phyloP scores from a whole-genome alignment of 2,329 filamentous ascomycete genomes.

The Aquanectria penicillioides region DNA sequence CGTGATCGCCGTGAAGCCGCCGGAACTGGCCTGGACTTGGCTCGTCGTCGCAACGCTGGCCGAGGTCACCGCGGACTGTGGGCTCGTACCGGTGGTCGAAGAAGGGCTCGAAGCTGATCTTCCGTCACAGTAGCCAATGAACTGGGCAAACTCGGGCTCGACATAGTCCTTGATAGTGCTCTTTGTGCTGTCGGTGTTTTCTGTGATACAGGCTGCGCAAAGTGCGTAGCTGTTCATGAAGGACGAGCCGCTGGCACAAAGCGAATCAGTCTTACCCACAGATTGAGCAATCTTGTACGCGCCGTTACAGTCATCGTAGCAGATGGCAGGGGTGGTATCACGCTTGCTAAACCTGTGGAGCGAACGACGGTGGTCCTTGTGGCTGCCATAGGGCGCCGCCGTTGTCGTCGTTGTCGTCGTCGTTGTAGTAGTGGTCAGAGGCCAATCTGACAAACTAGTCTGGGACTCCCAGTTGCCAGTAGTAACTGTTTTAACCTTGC shows the following conservation, averaged over 20 bases:
- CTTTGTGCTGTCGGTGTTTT: slow-evolving; percentile 38
- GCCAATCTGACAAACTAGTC: slow-evolving; percentile 52
- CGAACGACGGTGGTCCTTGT: slow-evolving; percentile 29
- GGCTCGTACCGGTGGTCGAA: slow-evolving; percentile 23
- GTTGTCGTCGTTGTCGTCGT: slow-evolving; percentile 32
- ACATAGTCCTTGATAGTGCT: slow-evolving; percentile 48
- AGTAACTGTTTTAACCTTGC: slow-evolving; percentile 54
- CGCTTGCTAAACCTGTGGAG: slow-evolving; percentile 50
- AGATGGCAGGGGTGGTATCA: slow-evolving; percentile 57
- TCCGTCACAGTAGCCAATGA: slow-evolving; percentile 55
- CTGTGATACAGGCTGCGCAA: slow-evolving; percentile 57
- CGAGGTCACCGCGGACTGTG: slow-evolving; percentile 39
- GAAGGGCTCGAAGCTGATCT: slow-evolving; percentile 30
- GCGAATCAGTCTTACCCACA: slow-evolving; percentile 27
- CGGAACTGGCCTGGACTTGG: slow-evolving; percentile 37
- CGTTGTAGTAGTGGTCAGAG: slow-evolving; percentile 32
- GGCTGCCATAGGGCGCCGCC: slow-evolving; percentile 9
- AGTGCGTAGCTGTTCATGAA: slow-evolving; percentile 50
- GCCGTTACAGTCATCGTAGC: slow-evolving; percentile 64
- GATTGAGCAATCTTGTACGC: slow-evolving; percentile 56
- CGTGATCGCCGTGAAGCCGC: slow-evolving; percentile 2
- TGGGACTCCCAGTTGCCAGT: slow-evolving; percentile 68
- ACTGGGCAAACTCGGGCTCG: slow-evolving; percentile 54
- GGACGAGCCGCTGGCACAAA: slow-evolving; percentile 56
- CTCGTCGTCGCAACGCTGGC: slow-evolving; percentile 37